Evolutionary conservation across 2,329 filamentous ascomycete species (phyloP).

Genomic region (Tolypocladium sp.): DNA sequence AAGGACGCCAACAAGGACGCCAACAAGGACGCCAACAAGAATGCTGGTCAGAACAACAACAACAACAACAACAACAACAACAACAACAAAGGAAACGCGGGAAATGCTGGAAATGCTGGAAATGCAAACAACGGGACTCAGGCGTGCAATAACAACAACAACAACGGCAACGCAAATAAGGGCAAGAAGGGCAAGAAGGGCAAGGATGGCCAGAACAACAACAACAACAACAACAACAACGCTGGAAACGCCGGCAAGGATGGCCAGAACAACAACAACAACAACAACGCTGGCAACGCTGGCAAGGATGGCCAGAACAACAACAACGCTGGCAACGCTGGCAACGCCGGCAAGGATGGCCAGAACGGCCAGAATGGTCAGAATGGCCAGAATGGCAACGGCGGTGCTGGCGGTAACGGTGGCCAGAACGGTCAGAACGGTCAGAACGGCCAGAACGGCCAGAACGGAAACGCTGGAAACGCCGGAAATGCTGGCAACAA

Average conservation of each 20-base stretch:
- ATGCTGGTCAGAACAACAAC: background rate
- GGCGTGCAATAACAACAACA: background rate
- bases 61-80: background rate
- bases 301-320: background rate
- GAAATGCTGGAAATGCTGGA: background rate
- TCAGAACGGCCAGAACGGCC: background rate
- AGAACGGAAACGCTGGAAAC: background rate
- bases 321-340: background rate
- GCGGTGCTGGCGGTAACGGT: too few species aligned
- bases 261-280: background rate
- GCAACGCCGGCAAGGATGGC: background rate
- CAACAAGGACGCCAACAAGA: background rate
- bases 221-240: too few species aligned
- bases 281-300: background rate
- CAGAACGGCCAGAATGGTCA: background rate
- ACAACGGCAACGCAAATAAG: background rate
- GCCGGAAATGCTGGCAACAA: background rate
- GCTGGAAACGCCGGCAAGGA: too few species aligned
- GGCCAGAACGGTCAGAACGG: background rate
- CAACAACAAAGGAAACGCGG: background rate
- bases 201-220: background rate
- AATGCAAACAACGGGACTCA: background rate
- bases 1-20: background rate
- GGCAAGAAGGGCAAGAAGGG: background rate
- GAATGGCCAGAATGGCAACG: background rate